A percentile compares a stretch with the other conserved stretches of the same genome.
Conservation (phyloP, 2,329 filamentous ascomycete genomes). For the Fonsecaea pugnacius region DNA sequence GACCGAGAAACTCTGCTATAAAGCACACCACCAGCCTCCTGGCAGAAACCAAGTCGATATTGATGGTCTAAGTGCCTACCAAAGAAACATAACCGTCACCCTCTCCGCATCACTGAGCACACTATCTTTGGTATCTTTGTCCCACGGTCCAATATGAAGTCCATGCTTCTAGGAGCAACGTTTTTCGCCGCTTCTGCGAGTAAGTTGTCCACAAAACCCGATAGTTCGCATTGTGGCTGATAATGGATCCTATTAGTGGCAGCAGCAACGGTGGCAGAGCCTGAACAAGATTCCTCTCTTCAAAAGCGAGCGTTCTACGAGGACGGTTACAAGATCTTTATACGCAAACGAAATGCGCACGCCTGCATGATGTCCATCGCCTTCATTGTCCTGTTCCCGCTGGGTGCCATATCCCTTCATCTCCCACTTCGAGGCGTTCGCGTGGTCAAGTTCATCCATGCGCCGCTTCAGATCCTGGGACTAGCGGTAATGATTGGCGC, state of each 20-base stretch:
- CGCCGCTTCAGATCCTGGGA: slow-evolving; percentile 53
- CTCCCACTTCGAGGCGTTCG: slow-evolving; percentile 48
- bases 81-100: not conserved
- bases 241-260: not conserved
- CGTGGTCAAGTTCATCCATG: slow-evolving; percentile 44
- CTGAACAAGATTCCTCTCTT: slow-evolving; percentile 4
- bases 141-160: slow-evolving; percentile 2
- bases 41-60: not conserved
- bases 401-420: slow-evolving; percentile 42
- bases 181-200: slow-evolving; percentile 14
- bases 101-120: not conserved
- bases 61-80: not conserved
- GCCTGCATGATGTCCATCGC: slow-evolving; percentile 49
- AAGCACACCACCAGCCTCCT: not conserved
- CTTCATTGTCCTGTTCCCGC: slow-evolving; percentile 49
- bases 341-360: slow-evolving; percentile 29
- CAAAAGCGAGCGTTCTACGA: slow-evolving; percentile 21
- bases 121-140: not conserved
- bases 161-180: slow-evolving; percentile 9
- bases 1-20: slow-evolving; percentile 3
- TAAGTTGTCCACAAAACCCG: not conserved
- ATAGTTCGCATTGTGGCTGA: not conserved
- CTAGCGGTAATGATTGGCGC: slow-evolving; percentile 54
- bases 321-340: slow-evolving; percentile 24
- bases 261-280: slow-evolving; percentile 3